These are phyloP conservation scores for Russula dissimulans DNA, from an alignment of 768 basidiomycete species.

Conservation along the genomic window DNA sequence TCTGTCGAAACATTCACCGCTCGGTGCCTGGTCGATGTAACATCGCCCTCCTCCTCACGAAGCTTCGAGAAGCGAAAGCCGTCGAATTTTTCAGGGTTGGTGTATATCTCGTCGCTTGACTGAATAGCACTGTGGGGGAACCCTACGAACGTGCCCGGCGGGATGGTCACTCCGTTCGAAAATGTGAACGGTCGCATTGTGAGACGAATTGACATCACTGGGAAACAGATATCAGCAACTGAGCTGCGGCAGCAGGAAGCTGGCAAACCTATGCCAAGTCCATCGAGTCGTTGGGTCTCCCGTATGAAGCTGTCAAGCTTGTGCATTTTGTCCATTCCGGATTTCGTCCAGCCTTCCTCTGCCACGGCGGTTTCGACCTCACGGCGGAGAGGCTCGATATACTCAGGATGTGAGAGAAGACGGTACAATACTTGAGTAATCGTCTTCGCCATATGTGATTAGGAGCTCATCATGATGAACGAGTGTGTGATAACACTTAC, in stretches of 20 bases:
- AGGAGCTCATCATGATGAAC: not conserved
- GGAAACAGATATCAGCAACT: not conserved
- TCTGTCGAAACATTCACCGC: conserved; percentile 26
- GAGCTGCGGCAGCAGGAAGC: too few relatives aligned
- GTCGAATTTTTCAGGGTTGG: too few relatives aligned
- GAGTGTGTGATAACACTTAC: conserved; percentile 14
- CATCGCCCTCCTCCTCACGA: conserved; percentile 25
- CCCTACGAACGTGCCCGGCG: too few relatives aligned
- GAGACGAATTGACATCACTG: conserved; percentile 18
- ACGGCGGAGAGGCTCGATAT: conserved; percentile 21
- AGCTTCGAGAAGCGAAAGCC: conserved; percentile 34
- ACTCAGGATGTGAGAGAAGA: conserved; percentile 22
- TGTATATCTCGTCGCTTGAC: too few relatives aligned
- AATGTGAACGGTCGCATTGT: conserved; percentile 23
- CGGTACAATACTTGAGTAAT: conserved; percentile 18
- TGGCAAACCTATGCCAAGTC: conserved; percentile 10
- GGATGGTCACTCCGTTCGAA: too few relatives aligned
- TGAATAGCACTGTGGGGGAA: too few relatives aligned
- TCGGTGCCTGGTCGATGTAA: conserved; percentile 26
- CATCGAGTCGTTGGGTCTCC: conserved; percentile 24
- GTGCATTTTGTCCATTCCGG: conserved; percentile 25
- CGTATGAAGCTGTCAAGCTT: conserved; percentile 31
- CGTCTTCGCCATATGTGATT: not conserved
- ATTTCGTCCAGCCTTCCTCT: conserved; percentile 25
- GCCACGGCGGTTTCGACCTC: conserved; percentile 19